A percentile compares a stretch with the other conserved stretches of the same genome.
These are phyloP conservation scores for Plantago lanceolata DNA, from an alignment of 305 asterid genomes.

Conservation along the genomic window DNA sequence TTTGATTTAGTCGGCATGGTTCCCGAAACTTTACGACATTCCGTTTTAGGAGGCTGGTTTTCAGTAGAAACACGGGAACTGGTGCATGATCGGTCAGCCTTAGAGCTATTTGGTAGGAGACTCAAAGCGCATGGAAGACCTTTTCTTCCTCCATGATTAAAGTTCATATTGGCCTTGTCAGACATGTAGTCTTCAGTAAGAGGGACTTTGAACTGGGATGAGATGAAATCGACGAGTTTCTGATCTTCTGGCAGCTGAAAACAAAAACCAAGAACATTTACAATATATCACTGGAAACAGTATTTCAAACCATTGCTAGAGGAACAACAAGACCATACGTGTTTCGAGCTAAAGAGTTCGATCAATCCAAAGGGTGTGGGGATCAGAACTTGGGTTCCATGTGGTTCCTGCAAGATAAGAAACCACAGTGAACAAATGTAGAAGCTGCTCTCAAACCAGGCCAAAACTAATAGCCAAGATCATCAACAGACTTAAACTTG, in stretches of 20 bases:
- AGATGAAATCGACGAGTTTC: slow-evolving; percentile 42
- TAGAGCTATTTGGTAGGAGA: slow-evolving; percentile 33
- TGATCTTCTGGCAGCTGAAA: slow-evolving; percentile 57
- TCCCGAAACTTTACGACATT: slow-evolving; percentile 22
- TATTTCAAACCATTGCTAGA: background rate
- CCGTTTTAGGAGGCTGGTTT: slow-evolving; percentile 24
- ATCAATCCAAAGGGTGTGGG: slow-evolving; percentile 64
- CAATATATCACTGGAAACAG: background rate
- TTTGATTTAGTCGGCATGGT: slow-evolving; percentile 26
- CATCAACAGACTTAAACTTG: background rate
- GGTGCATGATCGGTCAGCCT: slow-evolving; percentile 58
- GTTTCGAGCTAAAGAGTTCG: slow-evolving; percentile 53
- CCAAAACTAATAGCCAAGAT: background rate
- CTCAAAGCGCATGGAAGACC: slow-evolving; percentile 16
- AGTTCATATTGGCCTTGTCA: slow-evolving; percentile 7
- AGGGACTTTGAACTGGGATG: slow-evolving; percentile 29
- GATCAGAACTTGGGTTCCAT: slow-evolving; percentile 66
- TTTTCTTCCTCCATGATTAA: slow-evolving; percentile 19
- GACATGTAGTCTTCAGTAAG: slow-evolving; percentile 36
- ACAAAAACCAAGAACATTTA: background rate
- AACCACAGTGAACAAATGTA: background rate
- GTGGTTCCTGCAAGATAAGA: slow-evolving; percentile 39
- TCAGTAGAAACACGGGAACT: slow-evolving; percentile 51
- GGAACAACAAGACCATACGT: slow-evolving; percentile 32
- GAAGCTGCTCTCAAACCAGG: background rate